These are phyloP conservation scores for Plasmodium chabaudi DNA, from an alignment of 169 alveolate species.

Conservation along the genomic window DNA sequence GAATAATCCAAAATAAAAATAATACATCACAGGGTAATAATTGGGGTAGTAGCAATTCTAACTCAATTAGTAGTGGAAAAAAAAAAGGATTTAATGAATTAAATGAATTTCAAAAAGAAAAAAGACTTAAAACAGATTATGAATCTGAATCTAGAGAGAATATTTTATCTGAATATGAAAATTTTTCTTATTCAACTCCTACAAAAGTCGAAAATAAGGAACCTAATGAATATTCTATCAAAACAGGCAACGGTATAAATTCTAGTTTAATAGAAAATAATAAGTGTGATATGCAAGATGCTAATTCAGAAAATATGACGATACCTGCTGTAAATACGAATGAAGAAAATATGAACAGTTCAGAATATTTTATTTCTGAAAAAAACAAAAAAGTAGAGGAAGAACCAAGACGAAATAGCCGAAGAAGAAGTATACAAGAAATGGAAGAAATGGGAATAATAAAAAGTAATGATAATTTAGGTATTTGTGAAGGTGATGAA, in stretches of 20 bases:
- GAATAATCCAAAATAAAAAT: background rate
- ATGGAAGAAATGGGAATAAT: background rate
- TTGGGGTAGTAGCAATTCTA: background rate
- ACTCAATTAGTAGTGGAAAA: background rate
- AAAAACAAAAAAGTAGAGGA: background rate
- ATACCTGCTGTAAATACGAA: too few relatives aligned
- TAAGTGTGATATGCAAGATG: background rate
- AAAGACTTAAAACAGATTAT: conserved; percentile 13
- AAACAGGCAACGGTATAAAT: background rate
- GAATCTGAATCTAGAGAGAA: conserved; percentile 1
- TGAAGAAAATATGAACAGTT: background rate
- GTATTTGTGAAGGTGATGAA: background rate
- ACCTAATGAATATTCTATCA: too few relatives aligned
- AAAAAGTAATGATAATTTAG: background rate
- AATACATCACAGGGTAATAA: background rate
- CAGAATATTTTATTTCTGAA: background rate
- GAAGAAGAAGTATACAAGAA: background rate
- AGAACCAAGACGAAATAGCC: conserved; percentile 1
- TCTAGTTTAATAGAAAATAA: background rate
- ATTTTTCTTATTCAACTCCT: background rate
- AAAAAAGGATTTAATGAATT: background rate
- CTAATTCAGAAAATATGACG: background rate
- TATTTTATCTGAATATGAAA: background rate
- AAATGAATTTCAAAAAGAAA: conserved; percentile 16
- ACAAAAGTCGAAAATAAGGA: background rate